phyloP scores from a whole-genome alignment of 768 basidiomycete species.

The Russula earlei region DNA sequence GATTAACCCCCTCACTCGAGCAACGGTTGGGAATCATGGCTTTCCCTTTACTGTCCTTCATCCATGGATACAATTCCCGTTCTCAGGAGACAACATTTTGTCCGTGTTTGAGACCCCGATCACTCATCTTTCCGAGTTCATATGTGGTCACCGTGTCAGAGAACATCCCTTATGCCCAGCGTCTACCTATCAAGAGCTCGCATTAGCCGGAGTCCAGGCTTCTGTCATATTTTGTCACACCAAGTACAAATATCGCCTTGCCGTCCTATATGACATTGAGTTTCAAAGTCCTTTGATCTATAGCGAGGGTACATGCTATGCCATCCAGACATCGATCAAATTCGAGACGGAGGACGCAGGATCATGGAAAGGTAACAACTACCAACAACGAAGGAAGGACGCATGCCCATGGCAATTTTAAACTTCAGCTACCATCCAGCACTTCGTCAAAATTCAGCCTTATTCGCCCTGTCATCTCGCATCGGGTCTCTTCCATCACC shows the following conservation, averaged over 20 bases:
- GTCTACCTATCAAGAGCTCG: slow-evolving; percentile 54
- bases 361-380: slow-evolving; percentile 35
- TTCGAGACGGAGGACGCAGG: slow-evolving; percentile 30
- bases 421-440: slow-evolving; percentile 27
- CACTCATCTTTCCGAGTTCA: slow-evolving; percentile 32
- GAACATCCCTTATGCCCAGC: slow-evolving; percentile 48
- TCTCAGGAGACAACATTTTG: slow-evolving; percentile 24
- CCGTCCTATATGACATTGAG: slow-evolving; percentile 35
- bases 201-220: slow-evolving; percentile 36
- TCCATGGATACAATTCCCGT: slow-evolving; percentile 27
- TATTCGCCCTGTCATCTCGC: slow-evolving; percentile 29
- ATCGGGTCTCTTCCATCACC: slow-evolving; percentile 26
- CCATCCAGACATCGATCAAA: slow-evolving; percentile 33
- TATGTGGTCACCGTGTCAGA: slow-evolving; percentile 49
- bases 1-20: neutral
- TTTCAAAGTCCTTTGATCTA: slow-evolving; percentile 51
- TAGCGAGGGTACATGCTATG: slow-evolving; percentile 25
- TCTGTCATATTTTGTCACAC: slow-evolving; percentile 27
- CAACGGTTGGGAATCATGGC: slow-evolving; percentile 10
- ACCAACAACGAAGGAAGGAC: slow-evolving; percentile 35
- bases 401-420: slow-evolving; percentile 35
- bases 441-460: slow-evolving; percentile 32
- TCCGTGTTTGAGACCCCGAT: slow-evolving; percentile 51
- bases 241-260: slow-evolving; percentile 25
- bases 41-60: slow-evolving; percentile 30